Base-by-base conservation (phyloP, 2,329 filamentous ascomycete genomes). In the Alternaria sp. region DNA sequence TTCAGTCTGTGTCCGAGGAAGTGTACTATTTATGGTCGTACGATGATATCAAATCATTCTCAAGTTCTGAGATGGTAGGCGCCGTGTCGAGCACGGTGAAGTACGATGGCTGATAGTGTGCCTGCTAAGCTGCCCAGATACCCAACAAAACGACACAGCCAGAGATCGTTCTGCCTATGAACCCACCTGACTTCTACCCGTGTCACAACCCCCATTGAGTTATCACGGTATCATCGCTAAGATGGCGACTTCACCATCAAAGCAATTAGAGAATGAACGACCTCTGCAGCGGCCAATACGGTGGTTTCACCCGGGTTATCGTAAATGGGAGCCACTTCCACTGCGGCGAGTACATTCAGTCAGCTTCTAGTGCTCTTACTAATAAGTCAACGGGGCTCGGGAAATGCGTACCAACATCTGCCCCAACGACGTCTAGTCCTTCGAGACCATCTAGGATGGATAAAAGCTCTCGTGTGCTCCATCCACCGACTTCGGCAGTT, bases 241-340 rank as follows among this genome's bases (percentile, higher is more conserved):
- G 82, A 77, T 19, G 81, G 80, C 40, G 70, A 77, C 13, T 82
- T 78, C 5, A 83, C 83, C 79, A 85, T 86, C 30, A 86, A 64
- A 4, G 76, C 76, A 23, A 87, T 75, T 46, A 87, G 68, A 8
- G 84, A 86, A 54, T 83, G 80, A 0, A 83, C 85, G 7, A 87
- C 81, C 67, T 87, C 85, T 5, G 85, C 84, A n/a, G 85, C 86
- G 13, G 85, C 85, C 26, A 87, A 74, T 2, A 81, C 84, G 0
- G 87, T 89, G 17, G 85, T 82, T 75, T 89, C 87, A 0, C 87
- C 88, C 61, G 85, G 80, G 36, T 86, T 89, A 69, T 89, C 87
- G 72, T 89, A 89, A 3, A 87, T 83, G 2, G 88, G 87, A 25
- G 87, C 85, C 26, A 89, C 87, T 72, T 89, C 88, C 32, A 89